phyloP scores from a whole-genome alignment of 306 rosid species.

The Vachellia collinsii region DNA sequence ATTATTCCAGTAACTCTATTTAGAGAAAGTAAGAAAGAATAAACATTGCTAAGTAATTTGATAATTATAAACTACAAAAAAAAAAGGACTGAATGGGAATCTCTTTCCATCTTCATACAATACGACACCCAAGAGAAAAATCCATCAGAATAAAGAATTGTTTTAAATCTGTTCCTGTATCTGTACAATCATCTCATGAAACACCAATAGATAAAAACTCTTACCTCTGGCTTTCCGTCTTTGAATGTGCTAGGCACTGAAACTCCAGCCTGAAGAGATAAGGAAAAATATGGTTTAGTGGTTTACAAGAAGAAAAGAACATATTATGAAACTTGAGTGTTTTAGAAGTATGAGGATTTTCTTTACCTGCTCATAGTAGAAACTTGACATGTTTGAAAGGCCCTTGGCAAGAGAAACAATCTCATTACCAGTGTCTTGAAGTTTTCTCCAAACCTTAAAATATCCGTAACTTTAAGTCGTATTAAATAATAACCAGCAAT shows the following conservation, averaged over 20 bases:
- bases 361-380: slow-evolving; percentile 70
- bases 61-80: neutral
- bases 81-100: neutral
- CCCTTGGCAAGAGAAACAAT: slow-evolving; percentile 71
- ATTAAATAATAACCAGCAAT: slow-evolving; percentile 28
- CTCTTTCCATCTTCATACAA: neutral
- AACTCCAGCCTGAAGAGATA: slow-evolving; percentile 54
- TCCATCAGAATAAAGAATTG: neutral
- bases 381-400: slow-evolving; percentile 74
- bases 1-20: neutral
- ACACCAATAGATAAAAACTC: slow-evolving; percentile 27
- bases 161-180: neutral
- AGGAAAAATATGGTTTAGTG: slow-evolving; percentile 7
- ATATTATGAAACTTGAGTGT: slow-evolving; percentile 13
- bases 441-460: slow-evolving; percentile 80
- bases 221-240: slow-evolving; percentile 63
- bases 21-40: neutral
- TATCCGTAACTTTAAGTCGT: slow-evolving; percentile 29
- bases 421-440: slow-evolving; percentile 62
- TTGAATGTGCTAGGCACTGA: slow-evolving; percentile 45
- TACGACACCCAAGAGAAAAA: neutral
- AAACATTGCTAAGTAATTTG: neutral
- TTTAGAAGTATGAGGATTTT: slow-evolving; percentile 29
- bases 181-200: slow-evolving; percentile 19
- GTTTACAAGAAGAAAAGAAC: slow-evolving; percentile 28